phyloP scores from a whole-genome alignment of 2,329 filamentous ascomycete species.

The Xylariaceae sp. region DNA sequence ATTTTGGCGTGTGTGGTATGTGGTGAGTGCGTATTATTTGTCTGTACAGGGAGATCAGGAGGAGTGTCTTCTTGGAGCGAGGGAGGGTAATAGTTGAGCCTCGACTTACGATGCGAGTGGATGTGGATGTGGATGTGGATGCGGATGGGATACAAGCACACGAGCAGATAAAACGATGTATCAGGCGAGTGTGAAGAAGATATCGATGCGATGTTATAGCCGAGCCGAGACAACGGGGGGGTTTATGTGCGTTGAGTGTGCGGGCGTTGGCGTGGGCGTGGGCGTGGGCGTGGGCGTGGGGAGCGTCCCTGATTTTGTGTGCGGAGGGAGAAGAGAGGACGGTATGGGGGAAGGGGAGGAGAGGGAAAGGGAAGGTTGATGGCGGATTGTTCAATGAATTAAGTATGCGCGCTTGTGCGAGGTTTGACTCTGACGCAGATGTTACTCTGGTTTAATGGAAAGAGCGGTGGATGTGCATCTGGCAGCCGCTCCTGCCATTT shows the following conservation, averaged over 20 bases:
- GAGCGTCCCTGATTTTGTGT: not conserved
- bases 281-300: not conserved
- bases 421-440: conserved; percentile 13
- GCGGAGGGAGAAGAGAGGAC: conserved; percentile 2
- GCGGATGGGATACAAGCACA: not conserved
- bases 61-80: not conserved
- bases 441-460: conserved; percentile 21
- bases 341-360: not conserved
- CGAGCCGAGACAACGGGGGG: not conserved
- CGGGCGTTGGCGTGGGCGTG: not conserved
- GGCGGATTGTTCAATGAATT: conserved; percentile 12
- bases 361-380: conserved; percentile 6
- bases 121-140: not conserved
- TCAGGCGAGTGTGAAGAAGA: conserved; percentile 5
- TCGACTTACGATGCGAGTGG: conserved; percentile 4
- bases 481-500: conserved; percentile 1
- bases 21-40: conserved; percentile 1
- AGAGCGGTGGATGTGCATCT: conserved; percentile 26
- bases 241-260: conserved; percentile 1
- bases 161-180: conserved; percentile 4
- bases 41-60: conserved; percentile 6
- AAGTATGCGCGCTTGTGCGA: conserved; percentile 17
- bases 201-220: conserved; percentile 6
- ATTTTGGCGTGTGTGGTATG: conserved; percentile 29
- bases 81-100: not conserved